Conservation (phyloP, 108 stramenopile genomes). For the Cylindrotheca closterium region DNA sequence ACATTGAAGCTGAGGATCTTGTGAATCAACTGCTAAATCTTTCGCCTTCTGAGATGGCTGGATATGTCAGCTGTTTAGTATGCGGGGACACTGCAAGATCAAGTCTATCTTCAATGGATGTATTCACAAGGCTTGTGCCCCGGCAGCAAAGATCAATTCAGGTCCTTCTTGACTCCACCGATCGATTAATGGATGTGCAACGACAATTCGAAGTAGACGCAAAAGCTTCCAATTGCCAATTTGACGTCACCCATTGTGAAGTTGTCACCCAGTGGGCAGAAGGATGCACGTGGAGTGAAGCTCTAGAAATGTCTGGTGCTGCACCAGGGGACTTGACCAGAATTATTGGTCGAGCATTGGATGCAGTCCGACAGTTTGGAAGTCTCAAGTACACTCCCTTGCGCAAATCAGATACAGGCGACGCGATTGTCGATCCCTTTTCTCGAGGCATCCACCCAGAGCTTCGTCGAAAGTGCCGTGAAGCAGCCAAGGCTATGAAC, state of each 20-base stretch:
- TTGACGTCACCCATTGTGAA: slow-evolving; percentile 60
- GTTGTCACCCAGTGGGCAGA: slow-evolving; percentile 81
- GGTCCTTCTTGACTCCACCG: slow-evolving; percentile 53
- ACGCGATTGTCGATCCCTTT: slow-evolving; percentile 25
- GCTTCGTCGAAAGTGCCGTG: slow-evolving; percentile 63
- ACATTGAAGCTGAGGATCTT: slow-evolving; percentile 55
- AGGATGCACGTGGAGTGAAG: slow-evolving; percentile 79
- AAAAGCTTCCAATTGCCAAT: slow-evolving; percentile 47
- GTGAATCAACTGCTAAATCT: slow-evolving; percentile 42
- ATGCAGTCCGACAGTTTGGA: slow-evolving; percentile 76
- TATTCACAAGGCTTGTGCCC: slow-evolving; percentile 53
- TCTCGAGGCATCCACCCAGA: slow-evolving; percentile 68
- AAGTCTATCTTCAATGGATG: slow-evolving; percentile 38
- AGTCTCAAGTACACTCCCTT: slow-evolving; percentile 63
- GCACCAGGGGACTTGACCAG: slow-evolving; percentile 79
- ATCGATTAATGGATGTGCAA: slow-evolving; percentile 75
- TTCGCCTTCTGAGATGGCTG: slow-evolving; percentile 64
- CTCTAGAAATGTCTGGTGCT: slow-evolving; percentile 63
- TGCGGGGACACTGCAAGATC: slow-evolving; percentile 50
- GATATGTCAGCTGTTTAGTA: slow-evolving; percentile 74
- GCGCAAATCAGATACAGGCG: slow-evolving; percentile 36
- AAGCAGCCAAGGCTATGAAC: slow-evolving; percentile 69
- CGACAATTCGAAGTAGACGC: slow-evolving; percentile 54
- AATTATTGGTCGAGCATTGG: slow-evolving; percentile 69
- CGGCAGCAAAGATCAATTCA: slow-evolving; percentile 72